Evolutionary conservation across 2,329 filamentous ascomycete species (phyloP), one percentile per base, ranked within the genome.

Genomic region (Trichophyton verrucosum): DNA sequence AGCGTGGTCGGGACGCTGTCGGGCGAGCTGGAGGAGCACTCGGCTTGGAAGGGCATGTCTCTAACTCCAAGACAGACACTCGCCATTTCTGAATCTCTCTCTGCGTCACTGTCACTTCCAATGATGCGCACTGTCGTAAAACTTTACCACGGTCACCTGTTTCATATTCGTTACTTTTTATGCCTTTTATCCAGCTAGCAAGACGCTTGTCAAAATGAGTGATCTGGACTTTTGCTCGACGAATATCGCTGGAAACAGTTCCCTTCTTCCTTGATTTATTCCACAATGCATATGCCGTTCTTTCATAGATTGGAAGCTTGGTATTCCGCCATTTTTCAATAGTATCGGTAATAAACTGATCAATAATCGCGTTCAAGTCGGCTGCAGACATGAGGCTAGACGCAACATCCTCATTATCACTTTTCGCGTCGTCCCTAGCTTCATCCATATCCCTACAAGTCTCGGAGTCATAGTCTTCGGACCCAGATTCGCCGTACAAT

Each of bases 71-170:
- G 1, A 78, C 68, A 8, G 68, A 67, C 38, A 77, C 70, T 57
- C 75, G 76, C 78, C 78, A 83, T 30, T 69, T 68, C 24, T 69
- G 66, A 27, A 67, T 66, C 64, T 77, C 70, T 57, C 81, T 80
- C 60, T 87, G 80, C 40, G 82, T 80, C 0, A 96, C 73, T 2
- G 80, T 89, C 3, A 77, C 75, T 62, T 92, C 84, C 60, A 95
- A 74, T 40, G 75, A 80, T 9, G 74, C 72, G 57, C 84, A 84
- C 66, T 84, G 81, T 4, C 72, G 74, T 27, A 77, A 73, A 13
- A 94, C 69, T 13, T 84, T 78, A 11, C 22, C 20, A 22, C 33
- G 11, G 0, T 72, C 66, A 22, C 75, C 73, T 6, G 75, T 81
- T 9, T 73, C 70, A 81, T 85, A 89, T 33, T 76, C 69, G 15